Conservation (phyloP, 2,329 filamentous ascomycete genomes). For the Aspergillus udagawae region DNA sequence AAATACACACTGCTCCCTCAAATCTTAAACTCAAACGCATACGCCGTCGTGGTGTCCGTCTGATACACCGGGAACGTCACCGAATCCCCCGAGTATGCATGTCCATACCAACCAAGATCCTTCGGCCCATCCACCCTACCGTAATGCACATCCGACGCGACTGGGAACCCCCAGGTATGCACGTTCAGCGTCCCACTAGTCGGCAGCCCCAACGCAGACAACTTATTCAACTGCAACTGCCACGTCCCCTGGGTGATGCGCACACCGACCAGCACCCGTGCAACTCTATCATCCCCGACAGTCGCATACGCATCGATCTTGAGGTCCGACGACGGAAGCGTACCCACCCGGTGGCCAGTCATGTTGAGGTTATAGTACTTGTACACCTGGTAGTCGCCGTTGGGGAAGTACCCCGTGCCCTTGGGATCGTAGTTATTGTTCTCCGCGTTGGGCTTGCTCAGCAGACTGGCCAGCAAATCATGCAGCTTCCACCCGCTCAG, state of each 20-base stretch:
- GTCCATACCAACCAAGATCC: conserved; percentile 27
- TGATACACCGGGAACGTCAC: conserved; percentile 40
- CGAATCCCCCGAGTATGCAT: conserved; percentile 32
- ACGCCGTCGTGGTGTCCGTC: conserved; percentile 34
- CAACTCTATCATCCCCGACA: conserved; percentile 22
- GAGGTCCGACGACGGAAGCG: conserved; percentile 32
- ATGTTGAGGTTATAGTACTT: conserved; percentile 46
- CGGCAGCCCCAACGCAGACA: conserved; percentile 33
- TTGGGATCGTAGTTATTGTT: conserved; percentile 15
- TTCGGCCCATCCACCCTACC: conserved; percentile 27
- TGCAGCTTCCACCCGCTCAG: conserved; percentile 38
- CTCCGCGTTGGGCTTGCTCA: conserved; percentile 30
- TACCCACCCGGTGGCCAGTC: conserved; percentile 39
- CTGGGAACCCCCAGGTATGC: conserved; percentile 25
- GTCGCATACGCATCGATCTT: conserved; percentile 40
- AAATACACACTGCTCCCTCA: background rate
- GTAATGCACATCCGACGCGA: conserved; percentile 16
- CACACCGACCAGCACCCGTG: conserved; percentile 36
- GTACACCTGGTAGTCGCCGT: conserved; percentile 46
- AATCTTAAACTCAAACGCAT: conserved; percentile 37
- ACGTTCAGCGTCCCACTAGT: conserved; percentile 29
- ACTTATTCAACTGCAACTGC: conserved; percentile 30
- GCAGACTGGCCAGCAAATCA: conserved; percentile 43
- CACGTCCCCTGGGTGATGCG: conserved; percentile 30
- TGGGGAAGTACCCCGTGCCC: conserved; percentile 37